Percentiles rank a stretch among this genome's conserved stretches.
Conservation (phyloP, 768 basidiomycete species). For the Hygrocybe coccinea region DNA sequence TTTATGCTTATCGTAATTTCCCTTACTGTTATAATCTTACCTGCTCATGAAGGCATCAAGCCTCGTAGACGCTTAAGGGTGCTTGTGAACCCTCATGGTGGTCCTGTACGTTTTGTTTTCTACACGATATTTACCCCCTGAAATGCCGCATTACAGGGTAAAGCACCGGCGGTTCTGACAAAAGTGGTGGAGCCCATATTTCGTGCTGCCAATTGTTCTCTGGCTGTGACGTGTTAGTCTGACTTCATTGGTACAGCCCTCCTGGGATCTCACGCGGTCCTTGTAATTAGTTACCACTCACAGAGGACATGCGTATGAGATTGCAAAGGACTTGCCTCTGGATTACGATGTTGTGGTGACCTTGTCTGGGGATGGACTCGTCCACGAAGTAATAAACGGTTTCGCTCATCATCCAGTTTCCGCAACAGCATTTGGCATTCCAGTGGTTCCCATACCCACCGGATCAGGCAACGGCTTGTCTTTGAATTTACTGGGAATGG, state of each 20-base stretch:
- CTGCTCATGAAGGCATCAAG: slow-evolving; percentile 41
- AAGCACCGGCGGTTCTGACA: slow-evolving; percentile 48
- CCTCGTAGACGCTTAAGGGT: slow-evolving; percentile 56
- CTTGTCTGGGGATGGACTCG: slow-evolving; percentile 79
- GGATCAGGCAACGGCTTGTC: slow-evolving; percentile 78
- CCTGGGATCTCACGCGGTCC: background rate
- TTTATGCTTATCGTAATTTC: background rate
- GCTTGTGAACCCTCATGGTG: slow-evolving; percentile 76
- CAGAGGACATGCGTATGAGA: slow-evolving; percentile 58
- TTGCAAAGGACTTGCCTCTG: slow-evolving; percentile 52
- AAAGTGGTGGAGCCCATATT: slow-evolving; percentile 69
- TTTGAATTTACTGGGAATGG: slow-evolving; percentile 66
- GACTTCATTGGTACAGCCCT: background rate
- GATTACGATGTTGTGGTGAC: slow-evolving; percentile 67
- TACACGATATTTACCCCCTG: background rate
- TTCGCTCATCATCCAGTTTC: slow-evolving; percentile 63
- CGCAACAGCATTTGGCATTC: slow-evolving; percentile 55
- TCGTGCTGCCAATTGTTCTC: slow-evolving; percentile 54
- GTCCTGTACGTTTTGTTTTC: slow-evolving; percentile 48
- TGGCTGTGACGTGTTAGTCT: slow-evolving; percentile 59
- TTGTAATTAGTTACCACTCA: slow-evolving; percentile 53
- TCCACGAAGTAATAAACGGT: slow-evolving; percentile 83
- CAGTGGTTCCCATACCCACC: slow-evolving; percentile 74
- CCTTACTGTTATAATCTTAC: background rate
- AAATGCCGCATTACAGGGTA: slow-evolving; percentile 44